phyloP scores from a whole-genome alignment of 805 yeast species.

The Kodamaea restingae region DNA sequence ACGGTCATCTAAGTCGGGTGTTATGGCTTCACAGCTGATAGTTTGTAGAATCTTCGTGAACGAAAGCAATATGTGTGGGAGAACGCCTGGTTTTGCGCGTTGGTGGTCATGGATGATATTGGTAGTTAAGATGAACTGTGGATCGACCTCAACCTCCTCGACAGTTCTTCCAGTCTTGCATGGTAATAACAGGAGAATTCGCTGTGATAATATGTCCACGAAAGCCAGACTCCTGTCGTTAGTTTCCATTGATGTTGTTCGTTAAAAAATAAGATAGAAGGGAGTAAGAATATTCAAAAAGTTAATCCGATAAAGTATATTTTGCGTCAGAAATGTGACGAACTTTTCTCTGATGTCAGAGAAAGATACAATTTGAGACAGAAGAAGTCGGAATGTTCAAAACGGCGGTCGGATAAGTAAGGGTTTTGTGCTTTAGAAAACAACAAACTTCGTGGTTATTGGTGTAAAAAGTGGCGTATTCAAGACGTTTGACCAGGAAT shows the following conservation, averaged over 20 bases:
- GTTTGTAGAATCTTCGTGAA: constrained; percentile 22
- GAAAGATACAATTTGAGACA: too few relatives aligned
- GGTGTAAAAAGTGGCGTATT: too few relatives aligned
- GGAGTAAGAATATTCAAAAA: neutral
- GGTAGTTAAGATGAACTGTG: constrained; percentile 33
- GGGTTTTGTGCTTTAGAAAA: too few relatives aligned
- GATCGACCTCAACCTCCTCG: constrained; percentile 39
- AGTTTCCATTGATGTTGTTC: constrained; percentile 1
- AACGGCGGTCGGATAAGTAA: too few relatives aligned
- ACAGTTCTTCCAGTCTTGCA: constrained; percentile 35
- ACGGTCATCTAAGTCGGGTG: constrained; percentile 21
- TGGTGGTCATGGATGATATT: constrained; percentile 23
- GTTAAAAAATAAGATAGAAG: constrained; percentile 1
- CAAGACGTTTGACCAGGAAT: too few relatives aligned
- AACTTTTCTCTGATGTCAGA: too few relatives aligned
- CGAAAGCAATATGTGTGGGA: constrained; percentile 18
- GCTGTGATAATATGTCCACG: constrained; percentile 20
- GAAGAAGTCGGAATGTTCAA: too few relatives aligned
- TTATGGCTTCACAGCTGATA: constrained; percentile 21
- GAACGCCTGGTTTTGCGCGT: constrained; percentile 12
- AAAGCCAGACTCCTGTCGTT: constrained; percentile 13
- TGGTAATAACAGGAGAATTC: constrained; percentile 36
- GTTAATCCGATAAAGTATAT: too few relatives aligned
- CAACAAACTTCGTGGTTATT: too few relatives aligned
- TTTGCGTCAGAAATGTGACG: too few relatives aligned